Percentiles rank a stretch among this genome's conserved stretches.
Conservation (phyloP, 2,329 filamentous ascomycete genomes). For the Colletotrichum orbiculare region DNA sequence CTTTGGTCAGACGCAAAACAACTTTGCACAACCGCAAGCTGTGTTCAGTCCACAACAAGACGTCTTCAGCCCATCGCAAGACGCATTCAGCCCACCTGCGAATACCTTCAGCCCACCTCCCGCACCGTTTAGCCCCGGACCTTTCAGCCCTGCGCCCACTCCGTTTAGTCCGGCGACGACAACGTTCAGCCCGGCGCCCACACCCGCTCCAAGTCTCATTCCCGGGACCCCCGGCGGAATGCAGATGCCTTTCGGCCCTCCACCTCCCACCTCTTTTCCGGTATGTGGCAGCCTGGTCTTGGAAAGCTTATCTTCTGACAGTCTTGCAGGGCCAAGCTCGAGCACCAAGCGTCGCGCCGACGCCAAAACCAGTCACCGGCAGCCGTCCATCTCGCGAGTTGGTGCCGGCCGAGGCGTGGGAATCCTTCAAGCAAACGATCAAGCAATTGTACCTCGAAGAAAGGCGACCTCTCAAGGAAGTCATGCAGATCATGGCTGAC, state of each 20-base stretch:
- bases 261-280: constrained; percentile 34
- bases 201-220: constrained; percentile 29
- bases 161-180: constrained; percentile 30
- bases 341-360: constrained; percentile 35
- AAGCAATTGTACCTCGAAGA: constrained; percentile 60
- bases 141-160: constrained; percentile 28
- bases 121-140: constrained; percentile 25
- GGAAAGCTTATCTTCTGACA: constrained; percentile 17
- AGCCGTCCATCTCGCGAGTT: constrained; percentile 54
- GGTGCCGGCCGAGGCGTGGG: constrained; percentile 59
- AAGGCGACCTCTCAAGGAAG: constrained; percentile 62
- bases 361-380: constrained; percentile 45
- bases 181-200: constrained; percentile 31
- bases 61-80: constrained; percentile 13
- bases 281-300: constrained; percentile 15
- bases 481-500: constrained; percentile 63
- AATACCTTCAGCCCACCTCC: constrained; percentile 30
- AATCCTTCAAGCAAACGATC: constrained; percentile 59
- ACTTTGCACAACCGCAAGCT: neutral
- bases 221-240: constrained; percentile 25
- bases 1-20: constrained; percentile 3
- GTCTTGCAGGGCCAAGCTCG: constrained; percentile 28
- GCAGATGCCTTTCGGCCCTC: constrained; percentile 33
- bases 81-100: constrained; percentile 26
- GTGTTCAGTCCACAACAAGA: constrained; percentile 7